Evolutionary conservation across 2,329 filamentous ascomycete genomes (phyloP).

Genomic region (Microcyclospora tardicrescens): DNA sequence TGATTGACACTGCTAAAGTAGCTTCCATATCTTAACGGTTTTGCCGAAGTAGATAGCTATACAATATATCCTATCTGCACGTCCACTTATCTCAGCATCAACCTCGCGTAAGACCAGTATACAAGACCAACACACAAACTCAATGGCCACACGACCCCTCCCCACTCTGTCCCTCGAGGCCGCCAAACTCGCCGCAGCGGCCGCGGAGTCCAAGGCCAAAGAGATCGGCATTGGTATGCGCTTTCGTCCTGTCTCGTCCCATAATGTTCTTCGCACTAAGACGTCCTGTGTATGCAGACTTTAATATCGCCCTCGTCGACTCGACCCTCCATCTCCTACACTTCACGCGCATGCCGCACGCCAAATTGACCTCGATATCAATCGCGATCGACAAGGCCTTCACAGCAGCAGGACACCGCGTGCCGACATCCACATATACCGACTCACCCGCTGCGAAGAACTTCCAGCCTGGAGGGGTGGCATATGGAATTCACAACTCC

Average conservation of each 20-base stretch:
- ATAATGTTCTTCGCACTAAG: not conserved
- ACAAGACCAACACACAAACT: no score
- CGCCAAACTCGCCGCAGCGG: conserved; percentile 22
- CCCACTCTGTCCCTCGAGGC: conserved; percentile 24
- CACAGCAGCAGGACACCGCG: conserved; percentile 42
- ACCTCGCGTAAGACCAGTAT: no score
- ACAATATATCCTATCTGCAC: no score
- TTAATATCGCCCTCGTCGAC: conserved; percentile 39
- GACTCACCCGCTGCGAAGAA: conserved; percentile 22
- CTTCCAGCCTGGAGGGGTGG: conserved; percentile 40
- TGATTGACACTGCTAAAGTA: no score
- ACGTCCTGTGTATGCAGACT: conserved; percentile 23
- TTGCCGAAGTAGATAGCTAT: no score
- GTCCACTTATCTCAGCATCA: no score
- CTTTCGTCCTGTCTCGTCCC: not conserved
- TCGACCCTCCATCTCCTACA: conserved; percentile 32
- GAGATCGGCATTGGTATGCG: conserved; percentile 24
- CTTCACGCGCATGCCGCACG: conserved; percentile 37
- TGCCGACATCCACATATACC: conserved; percentile 40
- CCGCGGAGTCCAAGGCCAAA: conserved; percentile 23
- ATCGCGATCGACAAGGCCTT: conserved; percentile 52
- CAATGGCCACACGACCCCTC: conserved; percentile 18
- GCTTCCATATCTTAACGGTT: no score
- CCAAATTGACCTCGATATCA: conserved; percentile 43
- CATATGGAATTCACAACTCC: conserved; percentile 39